phyloP scores from a whole-genome alignment of 441 rosid genomes.

The Adansonia gregorii region DNA sequence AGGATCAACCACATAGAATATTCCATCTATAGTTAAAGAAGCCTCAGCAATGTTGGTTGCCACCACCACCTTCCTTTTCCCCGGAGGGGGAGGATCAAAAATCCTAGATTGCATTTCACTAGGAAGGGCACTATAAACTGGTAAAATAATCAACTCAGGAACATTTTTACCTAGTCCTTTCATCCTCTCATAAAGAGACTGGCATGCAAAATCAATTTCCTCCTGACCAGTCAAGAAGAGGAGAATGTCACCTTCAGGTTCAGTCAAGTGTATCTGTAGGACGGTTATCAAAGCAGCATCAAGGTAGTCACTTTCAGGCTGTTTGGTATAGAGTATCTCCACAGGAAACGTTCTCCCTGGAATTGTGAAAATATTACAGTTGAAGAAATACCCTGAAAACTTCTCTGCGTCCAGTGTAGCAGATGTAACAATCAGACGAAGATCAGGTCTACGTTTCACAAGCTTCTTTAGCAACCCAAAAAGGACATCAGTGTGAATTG shows the following conservation, averaged over 20 bases:
- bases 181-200: constrained; percentile 83
- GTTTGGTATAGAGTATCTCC: constrained; percentile 78
- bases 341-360: constrained; percentile 96
- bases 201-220: constrained; percentile 92
- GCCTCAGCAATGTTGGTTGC: constrained; percentile 22
- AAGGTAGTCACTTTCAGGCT: constrained; percentile 84
- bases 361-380: constrained; percentile 59
- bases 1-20: constrained; percentile 25
- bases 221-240: constrained; percentile 91
- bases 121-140: constrained; percentile 93
- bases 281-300: constrained; percentile 85
- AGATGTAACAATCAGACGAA: constrained; percentile 82
- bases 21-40: constrained; percentile 23
- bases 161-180: constrained; percentile 42
- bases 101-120: constrained; percentile 70
- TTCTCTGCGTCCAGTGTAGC: constrained; percentile 93
- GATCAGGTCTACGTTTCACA: constrained; percentile 69
- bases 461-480: constrained; percentile 87
- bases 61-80: constrained; percentile 22
- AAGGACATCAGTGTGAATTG: constrained; percentile 85
- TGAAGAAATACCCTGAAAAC: constrained; percentile 63
- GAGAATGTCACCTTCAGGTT: constrained; percentile 40
- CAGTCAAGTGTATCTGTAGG: constrained; percentile 84
- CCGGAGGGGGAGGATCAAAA: constrained; percentile 48
- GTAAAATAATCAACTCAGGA: constrained; percentile 80